phyloP scores from a whole-genome alignment of 2,329 filamentous ascomycete species.

The Diaporthe sp. region DNA sequence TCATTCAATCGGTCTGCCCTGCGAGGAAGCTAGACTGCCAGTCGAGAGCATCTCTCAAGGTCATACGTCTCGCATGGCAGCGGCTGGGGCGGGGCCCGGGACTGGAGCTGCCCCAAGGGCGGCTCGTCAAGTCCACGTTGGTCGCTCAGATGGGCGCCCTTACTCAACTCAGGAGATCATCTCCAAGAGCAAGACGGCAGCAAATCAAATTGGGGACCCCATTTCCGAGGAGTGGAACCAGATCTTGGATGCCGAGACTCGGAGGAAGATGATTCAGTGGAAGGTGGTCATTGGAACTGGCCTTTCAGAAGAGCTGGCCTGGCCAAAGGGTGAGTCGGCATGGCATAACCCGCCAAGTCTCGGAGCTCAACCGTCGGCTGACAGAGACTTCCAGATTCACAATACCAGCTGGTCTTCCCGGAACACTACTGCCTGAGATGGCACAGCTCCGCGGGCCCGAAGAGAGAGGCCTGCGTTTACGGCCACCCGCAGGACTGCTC shows the following conservation, averaged over 20 bases:
- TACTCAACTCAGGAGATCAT: slow-evolving; percentile 38
- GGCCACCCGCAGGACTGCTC: slow-evolving; percentile 37
- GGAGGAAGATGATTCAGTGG: slow-evolving; percentile 35
- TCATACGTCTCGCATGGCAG: slow-evolving; percentile 22
- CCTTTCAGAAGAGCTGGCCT: slow-evolving; percentile 37
- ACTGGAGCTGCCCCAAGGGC: slow-evolving; percentile 23
- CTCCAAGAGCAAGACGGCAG: not conserved
- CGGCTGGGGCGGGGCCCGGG: slow-evolving; percentile 19
- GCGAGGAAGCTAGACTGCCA: slow-evolving; percentile 11
- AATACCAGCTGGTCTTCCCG: slow-evolving; percentile 38
- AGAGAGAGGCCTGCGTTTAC: slow-evolving; percentile 34
- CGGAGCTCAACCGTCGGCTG: not conserved
- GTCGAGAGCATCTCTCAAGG: not conserved
- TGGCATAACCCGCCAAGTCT: not conserved
- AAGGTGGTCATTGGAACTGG: slow-evolving; percentile 36
- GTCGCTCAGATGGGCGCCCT: slow-evolving; percentile 36
- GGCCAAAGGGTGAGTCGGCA: slow-evolving; percentile 35
- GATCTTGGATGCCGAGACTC: slow-evolving; percentile 25
- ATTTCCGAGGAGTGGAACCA: slow-evolving; percentile 33
- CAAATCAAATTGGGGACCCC: slow-evolving; percentile 31
- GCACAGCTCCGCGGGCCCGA: slow-evolving; percentile 26
- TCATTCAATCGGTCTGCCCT: not conserved
- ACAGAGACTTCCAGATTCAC: slow-evolving; percentile 10
- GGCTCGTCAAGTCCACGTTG: slow-evolving; percentile 32
- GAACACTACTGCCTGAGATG: slow-evolving; percentile 39